Conservation (phyloP, 345 rosid species). For the Dimocarpus longan region DNA sequence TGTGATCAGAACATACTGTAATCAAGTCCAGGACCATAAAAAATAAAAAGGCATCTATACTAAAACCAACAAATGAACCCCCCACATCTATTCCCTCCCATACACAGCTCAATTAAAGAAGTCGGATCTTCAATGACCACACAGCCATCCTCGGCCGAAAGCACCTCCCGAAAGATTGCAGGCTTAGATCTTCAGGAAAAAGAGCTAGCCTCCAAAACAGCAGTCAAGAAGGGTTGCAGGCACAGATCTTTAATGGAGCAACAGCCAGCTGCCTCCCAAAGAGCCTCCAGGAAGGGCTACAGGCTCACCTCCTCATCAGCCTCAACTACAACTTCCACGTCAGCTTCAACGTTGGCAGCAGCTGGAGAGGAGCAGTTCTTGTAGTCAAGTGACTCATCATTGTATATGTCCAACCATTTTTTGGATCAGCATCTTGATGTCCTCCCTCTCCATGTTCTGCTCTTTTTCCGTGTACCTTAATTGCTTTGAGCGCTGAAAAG, state of each 20-base stretch:
- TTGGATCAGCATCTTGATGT: constrained; percentile 44
- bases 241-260: too few relatives aligned
- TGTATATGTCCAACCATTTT: too few relatives aligned
- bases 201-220: constrained; percentile 30
- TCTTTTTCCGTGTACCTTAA: constrained; percentile 51
- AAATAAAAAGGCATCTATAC: too few relatives aligned
- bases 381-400: constrained; percentile 44
- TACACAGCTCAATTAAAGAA: background rate
- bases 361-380: constrained; percentile 14
- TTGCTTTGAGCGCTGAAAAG: constrained; percentile 40
- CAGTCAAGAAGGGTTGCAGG: too few relatives aligned
- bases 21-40: too few relatives aligned
- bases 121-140: background rate
- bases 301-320: too few relatives aligned
- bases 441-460: constrained; percentile 46
- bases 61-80: too few relatives aligned
- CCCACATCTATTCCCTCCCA: background rate
- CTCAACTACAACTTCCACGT: constrained; percentile 12
- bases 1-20: too few relatives aligned
- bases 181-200: background rate
- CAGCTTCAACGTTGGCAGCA: constrained; percentile 1
- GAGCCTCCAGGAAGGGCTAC: constrained; percentile 36
- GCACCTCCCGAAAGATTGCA: constrained; percentile 34
- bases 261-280: background rate
- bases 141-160: constrained; percentile 38